A percentile compares a stretch with the other conserved stretches of the same genome.
Conservation (phyloP, 257 asterid species). For the Fraxinus americana region DNA sequence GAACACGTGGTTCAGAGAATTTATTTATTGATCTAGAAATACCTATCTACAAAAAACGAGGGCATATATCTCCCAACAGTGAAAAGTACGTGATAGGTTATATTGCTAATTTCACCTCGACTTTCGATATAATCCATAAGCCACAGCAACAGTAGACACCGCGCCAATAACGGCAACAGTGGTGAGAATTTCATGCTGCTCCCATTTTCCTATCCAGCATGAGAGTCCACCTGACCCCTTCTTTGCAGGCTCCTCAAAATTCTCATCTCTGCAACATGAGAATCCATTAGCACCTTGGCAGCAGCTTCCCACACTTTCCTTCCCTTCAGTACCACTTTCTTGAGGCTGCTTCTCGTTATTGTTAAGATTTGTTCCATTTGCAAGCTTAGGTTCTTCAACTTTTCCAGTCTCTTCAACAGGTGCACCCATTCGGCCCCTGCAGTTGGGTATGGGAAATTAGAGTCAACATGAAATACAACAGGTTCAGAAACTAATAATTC, state of each 20-base stretch:
- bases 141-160: constrained; percentile 71
- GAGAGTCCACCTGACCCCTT: constrained; percentile 40
- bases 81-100: background rate
- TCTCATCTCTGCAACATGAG: constrained; percentile 76
- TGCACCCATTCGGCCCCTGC: constrained; percentile 95
- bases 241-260: constrained; percentile 41
- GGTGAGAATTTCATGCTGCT: constrained; percentile 71
- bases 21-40: constrained; percentile 32
- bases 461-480: background rate
- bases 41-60: constrained; percentile 33
- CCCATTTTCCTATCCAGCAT: constrained; percentile 63
- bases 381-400: constrained; percentile 45
- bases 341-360: constrained; percentile 42
- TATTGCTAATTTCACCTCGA: constrained; percentile 46
- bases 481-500: background rate
- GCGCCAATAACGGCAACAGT: constrained; percentile 72
- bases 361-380: constrained; percentile 46
- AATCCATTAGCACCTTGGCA: constrained; percentile 86
- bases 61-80: constrained; percentile 19
- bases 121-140: constrained; percentile 61
- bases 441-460: constrained; percentile 20
- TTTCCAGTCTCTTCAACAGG: constrained; percentile 45
- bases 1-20: constrained; percentile 24
- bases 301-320: constrained; percentile 55
- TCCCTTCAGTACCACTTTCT: constrained; percentile 36